Base-by-base conservation (phyloP, 1,284 basidiomycete species). In the Tylopilus sp. region DNA sequence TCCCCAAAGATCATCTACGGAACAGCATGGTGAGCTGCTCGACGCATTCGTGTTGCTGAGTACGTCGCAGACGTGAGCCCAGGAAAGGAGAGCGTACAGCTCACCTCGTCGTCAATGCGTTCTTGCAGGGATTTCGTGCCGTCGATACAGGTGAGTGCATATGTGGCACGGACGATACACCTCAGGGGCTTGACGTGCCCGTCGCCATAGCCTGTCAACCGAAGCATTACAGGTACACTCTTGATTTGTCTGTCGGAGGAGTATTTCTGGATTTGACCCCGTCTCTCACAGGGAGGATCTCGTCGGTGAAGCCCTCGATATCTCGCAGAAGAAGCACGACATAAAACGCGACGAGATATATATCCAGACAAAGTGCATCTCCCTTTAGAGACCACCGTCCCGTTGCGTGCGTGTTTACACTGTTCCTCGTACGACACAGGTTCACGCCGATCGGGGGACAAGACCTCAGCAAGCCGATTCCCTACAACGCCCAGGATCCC, bases 21-120 rank as follows among this genome's bases (percentile, higher is more conserved):
- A 13, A 86, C 84, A 3, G 84, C 83, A 29, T 86, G 84, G 84
- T 81, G 55, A 56, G 65, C 48, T 19, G 35, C 10, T 30, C 36
- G 28, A 41, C 11, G 13, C 38, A 15, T 19, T 28, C 12, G 23
- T 25, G 41, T 48, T 4, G 38, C 35, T 45, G 13, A 19, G 16
- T 19, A 41, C 35, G 18, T 35, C 38, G 31, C 31, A n/a, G 28
- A 53, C 43, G 41, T 30, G 52, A 44, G 43, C 37, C 30, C 46
- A 84, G 86, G 86, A 90, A 90, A 71, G 83, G 84, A 61, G 83
- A 85, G 45, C 68, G 74, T 13, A 92, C 90, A 0, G 70, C 79
- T 0, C 69, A 74, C 8, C 75, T 92, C 4, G 87, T 92, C 12
- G 68, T 84, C 43, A 74, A 74, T 44, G 89, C 89, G 2, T 78